A percentile compares a stretch with the other conserved stretches of the same genome.
Conservation (phyloP, 1,284 basidiomycete genomes). For the Leucoagaricus sp. region DNA sequence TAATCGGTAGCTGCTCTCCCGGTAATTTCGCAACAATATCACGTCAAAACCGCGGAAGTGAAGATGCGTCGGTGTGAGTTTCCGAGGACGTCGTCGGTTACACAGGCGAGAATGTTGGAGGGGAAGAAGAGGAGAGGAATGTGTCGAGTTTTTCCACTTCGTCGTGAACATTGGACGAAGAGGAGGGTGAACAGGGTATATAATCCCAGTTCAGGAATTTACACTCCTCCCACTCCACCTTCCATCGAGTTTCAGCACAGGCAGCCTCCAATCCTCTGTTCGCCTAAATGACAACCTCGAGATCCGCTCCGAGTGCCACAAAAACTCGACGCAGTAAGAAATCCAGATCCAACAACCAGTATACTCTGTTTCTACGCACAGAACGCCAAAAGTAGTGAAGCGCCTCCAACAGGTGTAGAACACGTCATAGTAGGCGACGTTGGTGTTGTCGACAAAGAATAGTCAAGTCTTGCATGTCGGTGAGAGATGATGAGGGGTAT, state of each 20-base stretch:
- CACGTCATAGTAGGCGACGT: background rate
- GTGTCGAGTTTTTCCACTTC: slow-evolving; percentile 46
- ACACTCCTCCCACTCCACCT: slow-evolving; percentile 59
- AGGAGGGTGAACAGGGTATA: slow-evolving; percentile 39
- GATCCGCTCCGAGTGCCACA: slow-evolving; percentile 82
- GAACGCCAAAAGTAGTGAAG: slow-evolving; percentile 82
- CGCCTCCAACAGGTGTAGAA: slow-evolving; percentile 54
- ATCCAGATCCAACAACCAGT: slow-evolving; percentile 76
- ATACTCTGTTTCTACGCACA: slow-evolving; percentile 54
- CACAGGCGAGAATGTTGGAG: slow-evolving; percentile 57
- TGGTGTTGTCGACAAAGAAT: too few species aligned
- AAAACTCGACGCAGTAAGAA: slow-evolving; percentile 84
- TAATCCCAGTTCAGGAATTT: slow-evolving; percentile 54
- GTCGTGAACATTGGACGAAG: slow-evolving; percentile 30
- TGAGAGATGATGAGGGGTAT: too few species aligned
- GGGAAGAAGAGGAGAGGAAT: slow-evolving; percentile 42
- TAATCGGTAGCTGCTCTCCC: slow-evolving; percentile 81
- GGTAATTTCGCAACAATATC: slow-evolving; percentile 83
- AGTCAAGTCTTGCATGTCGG: too few species aligned
- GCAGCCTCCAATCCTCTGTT: slow-evolving; percentile 47
- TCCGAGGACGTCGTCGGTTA: slow-evolving; percentile 73
- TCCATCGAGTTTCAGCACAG: slow-evolving; percentile 76
- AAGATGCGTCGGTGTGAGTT: slow-evolving; percentile 41
- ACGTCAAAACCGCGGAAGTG: slow-evolving; percentile 72
- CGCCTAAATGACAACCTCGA: slow-evolving; percentile 67